phyloP scores from a whole-genome alignment of 2,329 filamentous ascomycete genomes.

The Ophiocordyceps camponoti-leonardi region DNA sequence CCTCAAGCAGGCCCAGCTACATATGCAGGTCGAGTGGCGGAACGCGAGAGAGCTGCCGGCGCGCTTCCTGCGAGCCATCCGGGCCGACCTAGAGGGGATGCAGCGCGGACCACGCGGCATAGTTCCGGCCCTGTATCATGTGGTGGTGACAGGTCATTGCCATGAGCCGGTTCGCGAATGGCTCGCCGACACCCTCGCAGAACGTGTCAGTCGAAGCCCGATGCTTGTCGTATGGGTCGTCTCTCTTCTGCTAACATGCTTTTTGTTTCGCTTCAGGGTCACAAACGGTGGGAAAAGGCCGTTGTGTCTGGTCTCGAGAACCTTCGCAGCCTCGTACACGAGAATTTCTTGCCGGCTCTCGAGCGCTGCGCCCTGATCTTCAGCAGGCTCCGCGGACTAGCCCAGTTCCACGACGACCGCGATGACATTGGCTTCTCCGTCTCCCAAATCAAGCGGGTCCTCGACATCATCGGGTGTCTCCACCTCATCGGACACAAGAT shows the following conservation, averaged over 20 bases:
- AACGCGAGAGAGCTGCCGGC: constrained; percentile 62
- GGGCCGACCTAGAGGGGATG: constrained; percentile 50
- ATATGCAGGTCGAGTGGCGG: constrained; percentile 71
- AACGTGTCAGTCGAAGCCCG: constrained; percentile 39
- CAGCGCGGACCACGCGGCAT: constrained; percentile 42
- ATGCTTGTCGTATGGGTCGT: not conserved
- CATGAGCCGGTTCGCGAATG: constrained; percentile 66
- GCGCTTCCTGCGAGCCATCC: constrained; percentile 61
- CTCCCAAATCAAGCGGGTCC: constrained; percentile 42
- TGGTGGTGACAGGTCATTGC: constrained; percentile 70
- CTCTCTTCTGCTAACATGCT: constrained; percentile 4
- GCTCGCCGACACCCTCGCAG: constrained; percentile 67
- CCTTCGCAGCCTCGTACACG: constrained; percentile 61
- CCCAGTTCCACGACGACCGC: constrained; percentile 55
- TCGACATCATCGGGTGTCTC: constrained; percentile 60
- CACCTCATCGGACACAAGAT: constrained; percentile 59
- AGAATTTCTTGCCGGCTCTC: constrained; percentile 76
- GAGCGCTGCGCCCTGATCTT: constrained; percentile 71
- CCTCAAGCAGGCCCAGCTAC: constrained; percentile 60
- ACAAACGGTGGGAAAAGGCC: constrained; percentile 90
- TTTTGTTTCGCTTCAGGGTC: constrained; percentile 36
- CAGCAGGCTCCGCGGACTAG: constrained; percentile 67
- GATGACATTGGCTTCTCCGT: constrained; percentile 50
- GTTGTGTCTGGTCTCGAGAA: constrained; percentile 62
- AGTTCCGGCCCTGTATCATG: constrained; percentile 63